A percentile compares a stretch with the other conserved stretches of the same genome.
phyloP scores from a whole-genome alignment of 2,329 filamentous ascomycete species.

The Fusarium fujikuroi region DNA sequence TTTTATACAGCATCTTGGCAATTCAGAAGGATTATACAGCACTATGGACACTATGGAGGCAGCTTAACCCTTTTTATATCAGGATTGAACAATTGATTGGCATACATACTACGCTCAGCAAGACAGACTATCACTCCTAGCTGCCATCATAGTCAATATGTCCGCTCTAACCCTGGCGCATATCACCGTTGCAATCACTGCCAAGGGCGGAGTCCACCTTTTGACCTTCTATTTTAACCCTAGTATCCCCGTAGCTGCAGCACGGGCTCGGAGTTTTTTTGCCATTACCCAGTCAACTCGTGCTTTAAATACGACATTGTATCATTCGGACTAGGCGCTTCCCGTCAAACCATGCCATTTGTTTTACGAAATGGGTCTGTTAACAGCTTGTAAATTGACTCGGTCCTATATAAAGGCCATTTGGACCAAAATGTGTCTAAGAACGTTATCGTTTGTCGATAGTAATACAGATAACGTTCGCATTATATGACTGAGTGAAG shows the following conservation, averaged over 20 bases:
- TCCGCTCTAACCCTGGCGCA: background rate
- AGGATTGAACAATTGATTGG: background rate
- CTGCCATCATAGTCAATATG: background rate
- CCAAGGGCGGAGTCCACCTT: background rate
- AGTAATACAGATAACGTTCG: too few species aligned
- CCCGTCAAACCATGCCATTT: accelerated
- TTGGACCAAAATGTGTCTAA: too few species aligned
- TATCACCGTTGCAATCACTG: background rate
- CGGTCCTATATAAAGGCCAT: too few species aligned
- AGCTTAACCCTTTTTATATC: background rate
- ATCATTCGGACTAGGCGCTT: background rate
- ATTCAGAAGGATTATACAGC: accelerated
- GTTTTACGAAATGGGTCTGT: background rate
- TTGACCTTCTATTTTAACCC: background rate
- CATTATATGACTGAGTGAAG: too few species aligned
- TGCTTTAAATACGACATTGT: background rate
- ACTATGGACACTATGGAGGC: accelerated
- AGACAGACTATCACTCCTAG: background rate
- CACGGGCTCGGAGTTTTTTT: too few species aligned
- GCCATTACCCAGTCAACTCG: background rate
- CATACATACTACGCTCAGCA: accelerated
- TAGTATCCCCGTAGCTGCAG: background rate
- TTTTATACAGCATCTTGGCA: background rate
- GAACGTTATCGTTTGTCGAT: too few species aligned
- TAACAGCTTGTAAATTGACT: too few species aligned